Conservation (phyloP, 345 rosid genomes). For the Eucalyptus tenuipes region DNA sequence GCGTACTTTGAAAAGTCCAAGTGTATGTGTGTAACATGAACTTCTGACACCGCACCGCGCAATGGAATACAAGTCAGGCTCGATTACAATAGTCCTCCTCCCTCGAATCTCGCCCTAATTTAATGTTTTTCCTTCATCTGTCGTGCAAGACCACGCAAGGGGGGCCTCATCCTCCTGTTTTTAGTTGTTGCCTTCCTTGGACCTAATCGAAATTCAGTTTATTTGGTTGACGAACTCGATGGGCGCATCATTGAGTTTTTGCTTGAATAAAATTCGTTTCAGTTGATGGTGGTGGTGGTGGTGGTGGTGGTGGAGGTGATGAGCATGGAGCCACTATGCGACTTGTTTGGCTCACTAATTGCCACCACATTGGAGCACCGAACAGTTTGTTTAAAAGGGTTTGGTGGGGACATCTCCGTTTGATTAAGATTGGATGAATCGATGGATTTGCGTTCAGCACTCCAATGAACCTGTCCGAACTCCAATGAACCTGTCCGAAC, state of each 20-base stretch:
- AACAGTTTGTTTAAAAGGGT: background rate
- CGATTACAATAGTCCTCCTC: background rate
- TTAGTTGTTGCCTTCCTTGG: background rate
- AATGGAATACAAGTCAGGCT: background rate
- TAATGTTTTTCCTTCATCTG: background rate
- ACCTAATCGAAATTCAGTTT: background rate
- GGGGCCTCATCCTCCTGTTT: background rate
- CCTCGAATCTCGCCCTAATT: background rate
- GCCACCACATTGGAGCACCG: background rate
- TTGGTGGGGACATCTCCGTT: background rate
- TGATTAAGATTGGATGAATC: background rate
- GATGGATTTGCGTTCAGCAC: background rate
- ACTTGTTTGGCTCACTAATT: background rate
- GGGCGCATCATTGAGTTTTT: background rate
- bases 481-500: background rate
- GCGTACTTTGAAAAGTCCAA: constrained; percentile 36
- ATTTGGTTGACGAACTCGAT: background rate
- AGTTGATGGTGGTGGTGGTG: background rate
- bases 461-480: background rate
- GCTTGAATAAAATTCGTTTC: background rate
- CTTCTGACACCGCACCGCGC: background rate
- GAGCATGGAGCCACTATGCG: background rate
- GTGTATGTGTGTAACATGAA: background rate
- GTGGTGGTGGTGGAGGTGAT: background rate
- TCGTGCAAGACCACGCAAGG: background rate